Evolutionary conservation across 2,329 filamentous ascomycete species (phyloP).

Genomic region (Geosmithia morbida): DNA sequence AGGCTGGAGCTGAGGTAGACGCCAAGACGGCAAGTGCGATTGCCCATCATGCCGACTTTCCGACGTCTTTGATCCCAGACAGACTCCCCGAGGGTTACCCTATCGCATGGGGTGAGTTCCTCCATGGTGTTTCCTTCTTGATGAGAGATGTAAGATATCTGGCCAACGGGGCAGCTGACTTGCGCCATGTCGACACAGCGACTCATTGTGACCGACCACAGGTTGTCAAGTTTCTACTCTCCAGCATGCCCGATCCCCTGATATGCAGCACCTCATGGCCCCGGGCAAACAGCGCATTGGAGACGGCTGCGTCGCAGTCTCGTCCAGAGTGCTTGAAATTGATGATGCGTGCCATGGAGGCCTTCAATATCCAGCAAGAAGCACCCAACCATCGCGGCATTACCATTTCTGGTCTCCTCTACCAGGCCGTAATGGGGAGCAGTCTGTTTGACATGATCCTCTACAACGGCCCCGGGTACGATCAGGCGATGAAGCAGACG

Average conservation of each 20-base stretch:
- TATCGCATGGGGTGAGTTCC: not conserved
- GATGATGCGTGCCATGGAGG: not conserved
- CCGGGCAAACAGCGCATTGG: not conserved
- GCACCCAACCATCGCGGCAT: not conserved
- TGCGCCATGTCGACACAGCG: too few species aligned
- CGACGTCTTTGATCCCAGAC: not conserved
- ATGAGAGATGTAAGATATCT: too few species aligned
- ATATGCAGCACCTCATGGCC: not conserved
- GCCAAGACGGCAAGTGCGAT: not conserved
- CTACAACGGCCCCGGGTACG: not conserved
- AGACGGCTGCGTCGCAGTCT: not conserved
- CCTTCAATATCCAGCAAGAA: not conserved
- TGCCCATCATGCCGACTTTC: not conserved
- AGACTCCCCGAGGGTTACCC: not conserved
- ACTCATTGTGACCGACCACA: not conserved
- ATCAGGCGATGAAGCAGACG: not conserved
- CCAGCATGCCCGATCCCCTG: not conserved
- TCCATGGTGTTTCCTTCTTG: too few species aligned
- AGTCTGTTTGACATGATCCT: not conserved
- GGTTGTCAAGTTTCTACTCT: not conserved
- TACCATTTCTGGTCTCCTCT: not conserved
- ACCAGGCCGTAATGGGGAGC: not conserved
- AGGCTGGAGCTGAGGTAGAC: not conserved
- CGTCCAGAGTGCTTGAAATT: not conserved
- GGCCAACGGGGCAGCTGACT: too few species aligned